Conservation (phyloP, 768 basidiomycete genomes). For the Pisolithus albus region DNA sequence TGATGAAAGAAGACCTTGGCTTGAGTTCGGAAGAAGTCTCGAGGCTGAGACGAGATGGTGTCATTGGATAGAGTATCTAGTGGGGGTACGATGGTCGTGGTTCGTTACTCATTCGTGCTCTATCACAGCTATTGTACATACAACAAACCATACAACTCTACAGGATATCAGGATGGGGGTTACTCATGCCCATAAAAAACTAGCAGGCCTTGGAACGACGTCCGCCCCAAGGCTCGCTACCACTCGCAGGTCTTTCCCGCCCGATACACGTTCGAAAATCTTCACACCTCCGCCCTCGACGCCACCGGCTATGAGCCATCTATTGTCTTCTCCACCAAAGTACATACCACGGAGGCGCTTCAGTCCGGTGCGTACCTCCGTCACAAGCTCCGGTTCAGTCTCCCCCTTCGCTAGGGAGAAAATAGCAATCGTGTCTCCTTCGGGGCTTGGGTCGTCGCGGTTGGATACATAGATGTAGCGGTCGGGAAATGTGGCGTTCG, state of each 20-base stretch:
- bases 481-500: constrained; percentile 44
- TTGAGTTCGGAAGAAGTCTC: constrained; percentile 32
- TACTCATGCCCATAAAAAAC: constrained; percentile 34
- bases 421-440: constrained; percentile 68
- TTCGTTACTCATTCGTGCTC: too few relatives aligned
- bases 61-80: constrained; percentile 28
- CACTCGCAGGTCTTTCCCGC: constrained; percentile 48
- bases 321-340: constrained; percentile 56
- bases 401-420: constrained; percentile 46
- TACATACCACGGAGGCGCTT: constrained; percentile 63
- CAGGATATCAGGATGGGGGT: neutral
- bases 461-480: constrained; percentile 70
- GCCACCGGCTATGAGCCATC: constrained; percentile 62
- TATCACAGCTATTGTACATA: neutral
- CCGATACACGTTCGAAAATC: constrained; percentile 59
- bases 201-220: constrained; percentile 33
- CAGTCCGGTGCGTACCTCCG: constrained; percentile 63
- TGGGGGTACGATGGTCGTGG: too few relatives aligned
- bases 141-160: too few relatives aligned
- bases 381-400: constrained; percentile 42
- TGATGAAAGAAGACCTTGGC: constrained; percentile 39
- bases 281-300: constrained; percentile 59
- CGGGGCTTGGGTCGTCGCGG: constrained; percentile 61
- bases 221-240: constrained; percentile 37
- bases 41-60: constrained; percentile 33